phyloP scores from a whole-genome alignment of 1,139 yeast genomes.

The Scheffersomyces titani region DNA sequence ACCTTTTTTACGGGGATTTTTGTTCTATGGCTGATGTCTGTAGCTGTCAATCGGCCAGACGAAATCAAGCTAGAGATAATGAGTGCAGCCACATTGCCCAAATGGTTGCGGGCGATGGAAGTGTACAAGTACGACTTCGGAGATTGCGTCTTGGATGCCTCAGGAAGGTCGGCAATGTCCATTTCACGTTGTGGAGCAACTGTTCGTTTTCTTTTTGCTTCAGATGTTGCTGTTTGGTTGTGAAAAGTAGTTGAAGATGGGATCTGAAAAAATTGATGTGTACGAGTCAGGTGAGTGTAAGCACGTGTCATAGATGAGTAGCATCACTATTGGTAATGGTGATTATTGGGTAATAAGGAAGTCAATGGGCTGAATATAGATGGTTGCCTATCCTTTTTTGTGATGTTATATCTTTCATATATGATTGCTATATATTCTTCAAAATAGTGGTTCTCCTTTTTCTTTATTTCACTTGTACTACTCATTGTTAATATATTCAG shows the following conservation, averaged over 20 bases:
- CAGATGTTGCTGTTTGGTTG: neutral
- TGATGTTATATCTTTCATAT: neutral
- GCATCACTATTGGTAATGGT: neutral
- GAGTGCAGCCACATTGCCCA: constrained; percentile 66
- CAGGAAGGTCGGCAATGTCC: constrained; percentile 16
- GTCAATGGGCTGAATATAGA: too few species aligned
- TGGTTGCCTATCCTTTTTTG: neutral
- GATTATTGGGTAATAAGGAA: too few species aligned
- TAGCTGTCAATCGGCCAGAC: constrained; percentile 57
- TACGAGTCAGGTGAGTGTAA: neutral
- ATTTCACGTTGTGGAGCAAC: constrained; percentile 5
- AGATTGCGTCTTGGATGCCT: constrained; percentile 49
- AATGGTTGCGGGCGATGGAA: constrained; percentile 50
- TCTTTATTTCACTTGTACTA: neutral
- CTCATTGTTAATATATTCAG: neutral
- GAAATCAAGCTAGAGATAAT: constrained; percentile 57
- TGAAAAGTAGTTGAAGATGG: neutral
- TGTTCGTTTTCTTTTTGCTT: neutral
- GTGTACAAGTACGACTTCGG: constrained; percentile 62
- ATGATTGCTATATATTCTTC: neutral
- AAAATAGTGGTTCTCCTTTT: neutral
- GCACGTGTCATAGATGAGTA: neutral
- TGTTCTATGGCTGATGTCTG: constrained; percentile 46
- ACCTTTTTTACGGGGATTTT: constrained; percentile 44
- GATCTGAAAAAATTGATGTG: neutral